Evolutionary conservation across 2,329 filamentous ascomycete species (phyloP).

Genomic region (Huntiella abstrusa): DNA sequence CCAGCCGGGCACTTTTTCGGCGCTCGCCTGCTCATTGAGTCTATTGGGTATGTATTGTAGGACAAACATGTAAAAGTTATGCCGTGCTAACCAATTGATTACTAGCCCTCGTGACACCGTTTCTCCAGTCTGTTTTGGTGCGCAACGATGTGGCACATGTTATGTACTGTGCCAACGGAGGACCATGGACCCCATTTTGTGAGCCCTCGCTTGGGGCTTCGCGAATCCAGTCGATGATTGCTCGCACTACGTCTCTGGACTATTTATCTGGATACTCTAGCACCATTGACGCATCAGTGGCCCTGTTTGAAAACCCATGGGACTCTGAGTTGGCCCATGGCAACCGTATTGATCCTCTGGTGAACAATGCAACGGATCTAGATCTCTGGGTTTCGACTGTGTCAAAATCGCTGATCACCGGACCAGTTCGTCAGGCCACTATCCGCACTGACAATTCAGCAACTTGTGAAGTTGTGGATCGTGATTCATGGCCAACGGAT

Average conservation of each 20-base stretch:
- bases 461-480: constrained; percentile 2
- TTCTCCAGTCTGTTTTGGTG: constrained; percentile 7
- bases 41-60: constrained; percentile 2
- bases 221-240: constrained; percentile 8
- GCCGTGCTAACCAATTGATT: not conserved
- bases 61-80: not conserved
- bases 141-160: constrained; percentile 3
- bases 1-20: constrained; percentile 5
- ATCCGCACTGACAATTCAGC: constrained; percentile 4
- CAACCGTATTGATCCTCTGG: constrained; percentile 1
- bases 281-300: constrained; percentile 5
- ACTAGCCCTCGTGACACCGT: constrained; percentile 6
- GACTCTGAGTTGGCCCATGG: constrained; percentile 3
- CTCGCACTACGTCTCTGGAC: constrained; percentile 5
- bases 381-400: constrained; percentile 9
- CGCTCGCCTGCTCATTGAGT: constrained; percentile 3
- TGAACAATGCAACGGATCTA: constrained; percentile 5
- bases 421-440: constrained; percentile 8
- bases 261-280: constrained; percentile 9
- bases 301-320: constrained; percentile 4
- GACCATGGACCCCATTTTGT: constrained; percentile 9
- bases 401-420: constrained; percentile 3
- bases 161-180: constrained; percentile 6
- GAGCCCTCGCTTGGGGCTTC: not conserved
- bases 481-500: constrained; percentile 1